These are phyloP conservation scores for Entoloma clypeatum DNA, from an alignment of 1,284 basidiomycete genomes.

Conservation along the genomic window DNA sequence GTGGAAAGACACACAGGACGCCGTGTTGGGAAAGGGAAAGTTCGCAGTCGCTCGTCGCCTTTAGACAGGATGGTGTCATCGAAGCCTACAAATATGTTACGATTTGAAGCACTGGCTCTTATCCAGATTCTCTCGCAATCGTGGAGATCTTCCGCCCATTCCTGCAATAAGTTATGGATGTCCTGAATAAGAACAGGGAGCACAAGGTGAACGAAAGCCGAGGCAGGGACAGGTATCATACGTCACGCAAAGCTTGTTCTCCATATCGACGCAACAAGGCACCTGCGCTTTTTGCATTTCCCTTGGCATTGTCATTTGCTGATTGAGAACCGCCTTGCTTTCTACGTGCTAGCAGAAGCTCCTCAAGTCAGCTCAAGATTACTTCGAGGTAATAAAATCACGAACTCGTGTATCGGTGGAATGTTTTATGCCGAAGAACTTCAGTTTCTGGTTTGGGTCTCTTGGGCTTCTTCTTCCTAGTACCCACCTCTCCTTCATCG, in stretches of 20 bases:
- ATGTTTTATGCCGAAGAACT: constrained; percentile 90
- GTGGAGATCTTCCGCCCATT: constrained; percentile 83
- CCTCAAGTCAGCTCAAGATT: constrained; percentile 1
- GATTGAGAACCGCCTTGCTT: constrained; percentile 98
- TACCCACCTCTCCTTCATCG: constrained; percentile 42
- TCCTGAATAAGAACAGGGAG: constrained; percentile 51
- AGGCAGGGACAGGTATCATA: constrained; percentile 37
- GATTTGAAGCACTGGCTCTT: constrained; percentile 80
- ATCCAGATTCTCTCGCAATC: constrained; percentile 87
- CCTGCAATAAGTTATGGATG: constrained; percentile 74
- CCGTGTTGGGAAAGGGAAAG: constrained; percentile 91
- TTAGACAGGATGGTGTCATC: constrained; percentile 50
- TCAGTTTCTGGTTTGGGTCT: constrained; percentile 68
- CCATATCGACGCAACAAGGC: constrained; percentile 94
- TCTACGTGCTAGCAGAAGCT: constrained; percentile 64
- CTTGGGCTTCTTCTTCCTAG: constrained; percentile 48
- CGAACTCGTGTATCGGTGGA: constrained; percentile 97
- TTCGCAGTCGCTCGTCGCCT: constrained; percentile 77
- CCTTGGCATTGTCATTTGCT: constrained; percentile 90
- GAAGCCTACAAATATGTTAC: constrained; percentile 86
- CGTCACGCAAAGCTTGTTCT: constrained; percentile 88
- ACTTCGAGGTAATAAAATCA: constrained; percentile 13
- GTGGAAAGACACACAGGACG: constrained; percentile 65
- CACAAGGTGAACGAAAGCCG: not conserved
- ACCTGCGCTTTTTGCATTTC: constrained; percentile 91